These are phyloP conservation scores for Achaetomium macrosporum DNA, from an alignment of 2,329 filamentous ascomycete genomes.

Conservation along the genomic window DNA sequence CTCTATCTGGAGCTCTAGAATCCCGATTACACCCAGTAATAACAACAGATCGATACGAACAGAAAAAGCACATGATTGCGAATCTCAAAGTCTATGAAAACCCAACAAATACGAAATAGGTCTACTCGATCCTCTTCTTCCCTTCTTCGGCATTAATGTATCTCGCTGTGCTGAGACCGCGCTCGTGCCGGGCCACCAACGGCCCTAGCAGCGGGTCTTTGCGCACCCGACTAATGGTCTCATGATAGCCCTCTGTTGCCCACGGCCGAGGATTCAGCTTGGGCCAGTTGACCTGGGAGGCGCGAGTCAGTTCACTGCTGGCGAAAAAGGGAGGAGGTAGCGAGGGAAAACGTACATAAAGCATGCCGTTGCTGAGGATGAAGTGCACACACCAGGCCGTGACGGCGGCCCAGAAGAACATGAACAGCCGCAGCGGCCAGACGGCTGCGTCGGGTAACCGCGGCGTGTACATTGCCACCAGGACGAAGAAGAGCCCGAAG, in stretches of 20 bases:
- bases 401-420: slow-evolving; percentile 69
- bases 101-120: neutral
- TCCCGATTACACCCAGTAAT: neutral
- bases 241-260: slow-evolving; percentile 81
- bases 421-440: slow-evolving; percentile 77
- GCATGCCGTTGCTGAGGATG: slow-evolving; percentile 76
- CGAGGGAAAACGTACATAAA: slow-evolving; percentile 67
- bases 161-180: slow-evolving; percentile 75
- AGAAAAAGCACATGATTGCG: neutral
- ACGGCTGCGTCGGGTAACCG: slow-evolving; percentile 66
- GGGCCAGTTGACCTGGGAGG: slow-evolving; percentile 85
- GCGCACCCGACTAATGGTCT: slow-evolving; percentile 74
- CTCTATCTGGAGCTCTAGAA: too few relatives aligned
- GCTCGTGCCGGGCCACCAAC: slow-evolving; percentile 68
- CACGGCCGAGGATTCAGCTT: slow-evolving; percentile 87
- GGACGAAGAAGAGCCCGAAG: slow-evolving; percentile 76
- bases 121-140: slow-evolving; percentile 92
- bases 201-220: slow-evolving; percentile 77
- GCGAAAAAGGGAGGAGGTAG: slow-evolving; percentile 3
- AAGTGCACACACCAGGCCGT: slow-evolving; percentile 70
- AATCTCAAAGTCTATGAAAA: neutral
- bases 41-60: neutral
- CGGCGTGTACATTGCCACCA: slow-evolving; percentile 68
- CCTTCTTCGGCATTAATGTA: slow-evolving; percentile 89
- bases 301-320: neutral